These are phyloP conservation scores for Termitomyces sp. DNA, from an alignment of 768 basidiomycete species.

Conservation along the genomic window DNA sequence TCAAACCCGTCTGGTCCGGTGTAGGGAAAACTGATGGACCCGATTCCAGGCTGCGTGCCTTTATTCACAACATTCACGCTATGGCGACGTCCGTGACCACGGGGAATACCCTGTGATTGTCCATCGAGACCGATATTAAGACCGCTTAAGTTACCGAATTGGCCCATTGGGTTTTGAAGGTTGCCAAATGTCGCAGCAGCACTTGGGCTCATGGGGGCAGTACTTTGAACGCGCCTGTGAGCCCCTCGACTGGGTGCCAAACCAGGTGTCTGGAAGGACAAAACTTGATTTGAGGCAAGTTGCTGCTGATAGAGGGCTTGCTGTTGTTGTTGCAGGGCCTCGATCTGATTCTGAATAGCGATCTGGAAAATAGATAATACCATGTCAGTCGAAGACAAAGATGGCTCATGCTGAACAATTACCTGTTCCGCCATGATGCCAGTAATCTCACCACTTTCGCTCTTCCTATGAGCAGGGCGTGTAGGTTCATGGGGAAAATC, in stretches of 20 bases:
- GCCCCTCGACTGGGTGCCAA: slow-evolving; percentile 56
- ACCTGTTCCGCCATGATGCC: slow-evolving; percentile 98
- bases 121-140: slow-evolving; percentile 59
- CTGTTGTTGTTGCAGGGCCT: slow-evolving; percentile 86
- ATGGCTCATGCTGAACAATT: slow-evolving; percentile 22
- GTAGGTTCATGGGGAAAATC: slow-evolving; percentile 24
- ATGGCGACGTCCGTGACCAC: slow-evolving; percentile 84
- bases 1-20: slow-evolving; percentile 65
- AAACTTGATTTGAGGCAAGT: slow-evolving; percentile 79
- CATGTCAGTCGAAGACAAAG: background rate
- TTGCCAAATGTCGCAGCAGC: slow-evolving; percentile 38
- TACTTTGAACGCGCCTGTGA: slow-evolving; percentile 87
- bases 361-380: slow-evolving; percentile 42
- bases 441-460: slow-evolving; percentile 70
- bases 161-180: slow-evolving; percentile 57
- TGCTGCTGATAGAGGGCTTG: slow-evolving; percentile 88
- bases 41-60: slow-evolving; percentile 38
- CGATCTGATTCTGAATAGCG: slow-evolving; percentile 86
- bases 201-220: slow-evolving; percentile 55
- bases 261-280: slow-evolving; percentile 75
- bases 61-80: slow-evolving; percentile 92
- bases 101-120: slow-evolving; percentile 61
- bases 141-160: slow-evolving; percentile 52
- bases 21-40: slow-evolving; percentile 47
- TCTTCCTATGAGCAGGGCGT: slow-evolving; percentile 42